These are phyloP conservation scores for Neurospora crassa DNA, from an alignment of 2,329 filamentous ascomycete genomes.

Conservation along the genomic window DNA sequence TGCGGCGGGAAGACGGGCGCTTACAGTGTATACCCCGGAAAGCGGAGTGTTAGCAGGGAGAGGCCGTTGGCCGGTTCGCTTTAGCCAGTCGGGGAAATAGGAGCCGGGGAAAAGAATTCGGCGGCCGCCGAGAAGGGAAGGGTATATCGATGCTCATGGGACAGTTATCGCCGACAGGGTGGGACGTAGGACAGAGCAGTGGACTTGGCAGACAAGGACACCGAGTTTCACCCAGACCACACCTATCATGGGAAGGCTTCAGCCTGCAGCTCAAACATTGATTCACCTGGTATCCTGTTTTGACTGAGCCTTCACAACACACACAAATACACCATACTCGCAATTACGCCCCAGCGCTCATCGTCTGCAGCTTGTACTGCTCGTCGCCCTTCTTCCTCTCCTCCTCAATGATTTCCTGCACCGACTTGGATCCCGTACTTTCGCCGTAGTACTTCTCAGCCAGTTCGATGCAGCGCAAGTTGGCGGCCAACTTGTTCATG, in stretches of 20 bases:
- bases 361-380: constrained; percentile 13
- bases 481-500: constrained; percentile 85
- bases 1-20: too few relatives aligned
- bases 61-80: too few relatives aligned
- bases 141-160: too few relatives aligned
- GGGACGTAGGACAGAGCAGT: too few relatives aligned
- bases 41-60: too few relatives aligned
- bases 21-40: too few relatives aligned
- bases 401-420: constrained; percentile 20
- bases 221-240: background rate
- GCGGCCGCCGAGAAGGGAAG: too few relatives aligned
- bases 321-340: background rate
- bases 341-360: constrained; percentile 9
- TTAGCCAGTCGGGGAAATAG: too few relatives aligned
- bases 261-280: background rate
- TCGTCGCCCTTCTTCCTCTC: constrained; percentile 20
- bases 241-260: background rate
- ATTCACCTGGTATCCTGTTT: background rate
- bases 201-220: background rate
- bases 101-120: too few relatives aligned
- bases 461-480: constrained; percentile 77
- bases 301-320: background rate
- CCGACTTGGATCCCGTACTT: constrained; percentile 14
- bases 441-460: constrained; percentile 59
- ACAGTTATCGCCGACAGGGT: too few relatives aligned